phyloP scores from a whole-genome alignment of 192 early-diverging fungal genomes.

The Podila verticillata region DNA sequence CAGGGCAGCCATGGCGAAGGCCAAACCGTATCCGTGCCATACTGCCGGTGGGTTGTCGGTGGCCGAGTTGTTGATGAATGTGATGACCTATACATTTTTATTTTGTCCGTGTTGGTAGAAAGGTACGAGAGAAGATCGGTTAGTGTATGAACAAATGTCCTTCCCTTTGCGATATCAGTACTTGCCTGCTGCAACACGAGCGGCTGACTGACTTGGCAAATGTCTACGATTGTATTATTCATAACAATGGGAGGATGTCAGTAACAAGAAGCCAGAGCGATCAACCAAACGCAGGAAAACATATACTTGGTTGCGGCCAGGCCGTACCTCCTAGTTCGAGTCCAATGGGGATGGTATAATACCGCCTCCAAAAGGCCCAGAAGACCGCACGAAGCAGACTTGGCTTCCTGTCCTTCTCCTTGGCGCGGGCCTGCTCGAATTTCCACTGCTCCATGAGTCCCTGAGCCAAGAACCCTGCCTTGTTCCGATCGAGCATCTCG shows the following conservation, averaged over 20 bases:
- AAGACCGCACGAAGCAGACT: conserved; percentile 25
- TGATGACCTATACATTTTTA: conserved; percentile 12
- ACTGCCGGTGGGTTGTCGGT: conserved; percentile 17
- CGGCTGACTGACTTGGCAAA: conserved; percentile 29
- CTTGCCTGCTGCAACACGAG: conserved; percentile 26
- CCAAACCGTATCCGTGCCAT: conserved; percentile 38
- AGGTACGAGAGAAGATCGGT: not conserved
- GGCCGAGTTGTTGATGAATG: conserved; percentile 19
- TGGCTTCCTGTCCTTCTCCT: conserved; percentile 9
- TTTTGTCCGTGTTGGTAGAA: not conserved
- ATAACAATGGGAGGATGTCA: not conserved
- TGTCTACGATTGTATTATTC: not conserved
- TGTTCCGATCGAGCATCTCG: conserved; percentile 43
- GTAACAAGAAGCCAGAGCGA: no score
- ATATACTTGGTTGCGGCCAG: no score
- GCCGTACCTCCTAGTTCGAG: conserved; percentile 43
- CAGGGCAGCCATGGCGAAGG: conserved; percentile 15
- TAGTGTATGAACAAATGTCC: not conserved
- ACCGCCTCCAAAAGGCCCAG: conserved; percentile 24
- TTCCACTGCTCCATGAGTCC: conserved; percentile 15
- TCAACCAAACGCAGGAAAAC: no score
- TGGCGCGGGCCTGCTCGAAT: conserved; percentile 14
- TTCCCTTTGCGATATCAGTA: not conserved
- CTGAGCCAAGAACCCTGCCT: conserved; percentile 9
- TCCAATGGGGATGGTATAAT: conserved; percentile 28